A percentile compares a stretch with the other conserved stretches of the same genome.
These are phyloP conservation scores for Papiliotrema nemorosa DNA, from an alignment of 1,284 basidiomycete genomes.

Conservation along the genomic window DNA sequence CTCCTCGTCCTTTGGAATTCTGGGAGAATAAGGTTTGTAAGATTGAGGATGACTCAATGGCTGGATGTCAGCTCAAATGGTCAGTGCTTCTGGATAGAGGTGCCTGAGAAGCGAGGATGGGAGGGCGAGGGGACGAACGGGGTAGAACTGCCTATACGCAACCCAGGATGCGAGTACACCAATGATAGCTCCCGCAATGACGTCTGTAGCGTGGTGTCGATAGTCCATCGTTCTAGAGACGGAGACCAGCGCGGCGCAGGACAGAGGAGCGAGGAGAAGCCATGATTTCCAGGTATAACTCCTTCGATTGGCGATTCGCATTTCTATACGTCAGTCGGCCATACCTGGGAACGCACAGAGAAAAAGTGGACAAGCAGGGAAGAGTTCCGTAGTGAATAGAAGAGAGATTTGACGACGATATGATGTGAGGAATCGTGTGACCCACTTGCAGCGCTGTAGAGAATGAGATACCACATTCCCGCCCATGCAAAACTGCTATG, in stretches of 20 bases:
- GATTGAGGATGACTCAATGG: conserved; percentile 25
- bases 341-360: conserved; percentile 30
- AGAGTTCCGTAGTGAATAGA: neutral
- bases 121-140: conserved; percentile 22
- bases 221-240: conserved; percentile 73
- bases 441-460: conserved; percentile 54
- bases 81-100: neutral
- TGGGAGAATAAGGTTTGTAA: conserved; percentile 40
- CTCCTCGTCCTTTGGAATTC: conserved; percentile 28
- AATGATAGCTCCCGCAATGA: conserved; percentile 42
- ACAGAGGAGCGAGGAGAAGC: conserved; percentile 72
- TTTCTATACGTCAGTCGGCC: conserved; percentile 61
- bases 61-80: conserved; percentile 12
- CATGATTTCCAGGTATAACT: conserved; percentile 84
- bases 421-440: conserved; percentile 6
- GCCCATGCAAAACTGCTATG: conserved; percentile 65
- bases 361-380: neutral
- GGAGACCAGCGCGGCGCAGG: conserved; percentile 75
- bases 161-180: conserved; percentile 40
- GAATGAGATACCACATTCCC: conserved; percentile 46
- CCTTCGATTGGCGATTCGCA: conserved; percentile 77
- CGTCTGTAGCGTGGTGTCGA: conserved; percentile 42
- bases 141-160: conserved; percentile 47
- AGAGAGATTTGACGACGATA: neutral
- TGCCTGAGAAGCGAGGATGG: neutral